Conservation (phyloP, 257 asterid species). For the Solanum bukasovii region DNA sequence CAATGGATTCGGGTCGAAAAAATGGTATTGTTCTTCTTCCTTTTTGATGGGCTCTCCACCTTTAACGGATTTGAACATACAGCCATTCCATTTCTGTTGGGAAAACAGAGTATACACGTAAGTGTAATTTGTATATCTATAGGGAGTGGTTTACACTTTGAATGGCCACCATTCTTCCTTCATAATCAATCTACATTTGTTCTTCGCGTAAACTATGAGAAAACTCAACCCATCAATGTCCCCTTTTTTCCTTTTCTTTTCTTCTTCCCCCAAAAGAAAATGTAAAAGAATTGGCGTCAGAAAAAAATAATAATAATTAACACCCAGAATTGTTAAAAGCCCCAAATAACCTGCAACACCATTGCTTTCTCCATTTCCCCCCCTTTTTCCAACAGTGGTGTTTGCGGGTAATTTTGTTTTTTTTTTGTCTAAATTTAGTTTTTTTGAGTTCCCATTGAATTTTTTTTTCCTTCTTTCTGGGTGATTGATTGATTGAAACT, state of each 20-base stretch:
- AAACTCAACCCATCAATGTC: background rate
- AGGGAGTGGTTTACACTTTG: background rate
- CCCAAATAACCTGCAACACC: conserved; percentile 26
- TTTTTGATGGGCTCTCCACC: conserved; percentile 52
- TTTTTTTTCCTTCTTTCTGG: background rate
- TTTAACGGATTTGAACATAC: conserved; percentile 25
- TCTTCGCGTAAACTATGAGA: background rate
- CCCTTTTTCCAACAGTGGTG: conserved; percentile 38
- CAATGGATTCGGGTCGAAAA: background rate
- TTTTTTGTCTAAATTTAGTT: background rate
- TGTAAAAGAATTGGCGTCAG: background rate
- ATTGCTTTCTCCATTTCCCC: background rate
- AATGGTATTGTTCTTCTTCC: background rate
- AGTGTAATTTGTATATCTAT: background rate
- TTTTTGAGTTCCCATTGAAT: background rate
- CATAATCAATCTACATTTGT: conserved; percentile 2
- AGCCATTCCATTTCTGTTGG: background rate
- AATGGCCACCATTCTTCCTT: conserved; percentile 8
- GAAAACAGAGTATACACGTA: background rate
- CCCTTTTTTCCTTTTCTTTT: background rate
- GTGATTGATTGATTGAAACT: background rate
- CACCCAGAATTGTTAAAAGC: background rate
- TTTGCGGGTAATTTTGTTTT: conserved; percentile 36
- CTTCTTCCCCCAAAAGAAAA: background rate
- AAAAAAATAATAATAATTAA: background rate